Conservation (phyloP, 768 basidiomycete species). For the Auricularia sp. region DNA sequence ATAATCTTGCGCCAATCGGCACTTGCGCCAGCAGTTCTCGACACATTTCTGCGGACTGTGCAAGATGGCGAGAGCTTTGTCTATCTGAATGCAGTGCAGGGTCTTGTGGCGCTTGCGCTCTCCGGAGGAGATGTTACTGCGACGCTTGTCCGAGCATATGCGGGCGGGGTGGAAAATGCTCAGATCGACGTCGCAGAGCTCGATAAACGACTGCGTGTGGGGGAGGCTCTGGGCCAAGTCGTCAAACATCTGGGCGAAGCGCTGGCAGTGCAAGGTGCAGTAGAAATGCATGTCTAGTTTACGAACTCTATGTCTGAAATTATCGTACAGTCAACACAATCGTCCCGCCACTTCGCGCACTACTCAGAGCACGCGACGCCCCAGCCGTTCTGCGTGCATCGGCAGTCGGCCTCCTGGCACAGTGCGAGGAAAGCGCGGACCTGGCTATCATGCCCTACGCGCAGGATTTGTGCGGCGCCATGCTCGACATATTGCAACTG, state of each 20-base stretch:
- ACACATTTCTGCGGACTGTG: conserved; percentile 74
- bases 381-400: conserved; percentile 69
- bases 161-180: conserved; percentile 32
- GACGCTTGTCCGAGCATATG: conserved; percentile 58
- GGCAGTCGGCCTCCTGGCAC: conserved; percentile 58
- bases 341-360: conserved; percentile 57
- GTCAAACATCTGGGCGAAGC: conserved; percentile 63
- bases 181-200: conserved; percentile 38
- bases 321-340: conserved; percentile 48
- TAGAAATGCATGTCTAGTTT: background rate
- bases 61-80: conserved; percentile 95
- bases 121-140: conserved; percentile 63
- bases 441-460: conserved; percentile 54
- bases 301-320: background rate
- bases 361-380: conserved; percentile 46
- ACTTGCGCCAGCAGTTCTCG: conserved; percentile 71
- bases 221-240: conserved; percentile 75
- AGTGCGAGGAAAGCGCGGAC: conserved; percentile 55
- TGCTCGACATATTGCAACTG: conserved; percentile 68
- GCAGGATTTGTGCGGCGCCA: conserved; percentile 49
- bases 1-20: conserved; percentile 39
- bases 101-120: conserved; percentile 78
- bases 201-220: conserved; percentile 64
- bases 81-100: conserved; percentile 86
- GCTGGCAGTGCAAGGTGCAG: conserved; percentile 57